Evolutionary conservation across 768 basidiomycete species (phyloP).

Genomic region (Chlorophyllum brunneum): DNA sequence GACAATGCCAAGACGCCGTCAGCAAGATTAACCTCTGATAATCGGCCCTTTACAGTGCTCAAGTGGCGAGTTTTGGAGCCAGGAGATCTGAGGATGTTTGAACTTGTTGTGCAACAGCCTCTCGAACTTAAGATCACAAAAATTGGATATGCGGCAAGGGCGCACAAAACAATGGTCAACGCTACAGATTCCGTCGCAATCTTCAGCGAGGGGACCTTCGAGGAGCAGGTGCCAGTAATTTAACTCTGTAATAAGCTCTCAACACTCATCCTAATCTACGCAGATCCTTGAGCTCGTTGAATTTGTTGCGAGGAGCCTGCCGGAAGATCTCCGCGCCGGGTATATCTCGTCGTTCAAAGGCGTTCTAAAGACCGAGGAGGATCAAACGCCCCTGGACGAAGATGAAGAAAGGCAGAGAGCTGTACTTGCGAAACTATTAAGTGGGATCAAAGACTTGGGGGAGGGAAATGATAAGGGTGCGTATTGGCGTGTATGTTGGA

Average conservation of each 20-base stretch:
- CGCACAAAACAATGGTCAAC: conserved; percentile 48
- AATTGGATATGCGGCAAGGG: conserved; percentile 15
- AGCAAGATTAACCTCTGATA: too few relatives aligned
- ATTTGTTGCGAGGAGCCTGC: conserved; percentile 61
- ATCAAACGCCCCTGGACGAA: conserved; percentile 48
- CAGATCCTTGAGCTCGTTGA: conserved; percentile 77
- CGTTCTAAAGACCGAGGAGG: conserved; percentile 46
- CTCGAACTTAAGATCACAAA: conserved; percentile 27
- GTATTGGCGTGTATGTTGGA: conserved; percentile 15
- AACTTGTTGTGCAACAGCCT: conserved; percentile 31
- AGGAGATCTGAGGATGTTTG: conserved; percentile 28
- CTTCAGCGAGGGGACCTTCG: conserved; percentile 85
- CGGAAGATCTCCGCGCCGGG: conserved; percentile 64
- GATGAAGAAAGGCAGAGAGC: conserved; percentile 49
- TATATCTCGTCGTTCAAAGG: conserved; percentile 69
- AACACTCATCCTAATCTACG: conserved; percentile 16
- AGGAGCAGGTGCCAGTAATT: conserved; percentile 63
- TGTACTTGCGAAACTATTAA: conserved; percentile 57
- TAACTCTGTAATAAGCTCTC: neutral
- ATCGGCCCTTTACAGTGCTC: too few relatives aligned
- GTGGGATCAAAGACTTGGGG: conserved; percentile 63
- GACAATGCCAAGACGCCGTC: too few relatives aligned
- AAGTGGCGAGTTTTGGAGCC: too few relatives aligned
- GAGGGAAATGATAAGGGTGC: conserved; percentile 76
- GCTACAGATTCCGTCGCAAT: conserved; percentile 73